Conservation (phyloP, 331 rosid species). For the Arachis monticola region DNA sequence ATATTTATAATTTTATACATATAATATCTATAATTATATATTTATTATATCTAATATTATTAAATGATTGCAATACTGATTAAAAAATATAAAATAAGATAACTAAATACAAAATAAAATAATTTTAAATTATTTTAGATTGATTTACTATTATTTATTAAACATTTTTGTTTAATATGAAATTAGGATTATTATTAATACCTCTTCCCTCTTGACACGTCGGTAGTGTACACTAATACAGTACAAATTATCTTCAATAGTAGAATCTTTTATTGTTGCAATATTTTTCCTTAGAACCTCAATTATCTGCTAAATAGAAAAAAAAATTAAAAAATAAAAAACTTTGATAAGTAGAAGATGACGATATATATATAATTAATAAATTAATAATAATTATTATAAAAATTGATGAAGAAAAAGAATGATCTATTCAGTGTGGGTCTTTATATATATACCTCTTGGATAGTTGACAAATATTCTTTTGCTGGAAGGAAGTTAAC, state of each 20-base stretch:
- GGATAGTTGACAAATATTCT: constrained; percentile 52
- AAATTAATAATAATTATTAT: too few species aligned
- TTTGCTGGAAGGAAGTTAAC: constrained; percentile 58
- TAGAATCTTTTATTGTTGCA: constrained; percentile 42
- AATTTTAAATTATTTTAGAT: too few species aligned
- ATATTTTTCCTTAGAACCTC: constrained; percentile 40
- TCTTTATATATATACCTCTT: constrained; percentile 41
- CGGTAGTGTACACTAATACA: constrained; percentile 59
- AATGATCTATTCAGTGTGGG: too few species aligned
- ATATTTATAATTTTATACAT: too few species aligned
- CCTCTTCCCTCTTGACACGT: constrained; percentile 57
- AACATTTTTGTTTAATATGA: too few species aligned
- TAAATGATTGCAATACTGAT: too few species aligned
- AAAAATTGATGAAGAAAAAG: too few species aligned
- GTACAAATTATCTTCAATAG: constrained; percentile 55
- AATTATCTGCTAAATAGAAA: constrained; percentile 43
- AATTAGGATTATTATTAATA: neutral
- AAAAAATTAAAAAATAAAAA: neutral
- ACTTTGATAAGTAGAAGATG: constrained; percentile 1
- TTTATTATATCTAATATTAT: too few species aligned
- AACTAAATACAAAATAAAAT: too few species aligned
- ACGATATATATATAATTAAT: neutral
- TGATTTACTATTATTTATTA: too few species aligned
- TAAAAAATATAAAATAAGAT: too few species aligned
- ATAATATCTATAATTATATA: too few species aligned